A percentile compares a stretch with the other conserved stretches of the same genome.
Conservation (phyloP, 2,329 filamentous ascomycete species). For the Colletotrichum sp. region DNA sequence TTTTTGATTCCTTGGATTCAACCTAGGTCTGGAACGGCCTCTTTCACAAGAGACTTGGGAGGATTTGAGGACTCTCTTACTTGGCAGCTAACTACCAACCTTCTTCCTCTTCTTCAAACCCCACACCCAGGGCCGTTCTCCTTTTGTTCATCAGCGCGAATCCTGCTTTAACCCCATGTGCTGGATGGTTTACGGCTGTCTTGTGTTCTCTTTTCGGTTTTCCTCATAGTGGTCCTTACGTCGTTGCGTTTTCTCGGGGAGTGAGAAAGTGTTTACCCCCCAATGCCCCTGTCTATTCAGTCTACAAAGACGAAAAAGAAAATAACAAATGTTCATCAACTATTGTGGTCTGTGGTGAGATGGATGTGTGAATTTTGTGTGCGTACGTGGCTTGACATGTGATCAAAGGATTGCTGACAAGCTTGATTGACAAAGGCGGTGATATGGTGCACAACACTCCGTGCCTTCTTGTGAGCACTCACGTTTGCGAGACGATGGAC, state of each 20-base stretch:
- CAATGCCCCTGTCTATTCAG: slow-evolving; percentile 23
- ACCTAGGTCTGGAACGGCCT: background rate
- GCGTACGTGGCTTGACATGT: background rate
- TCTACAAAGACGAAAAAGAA: slow-evolving; percentile 22
- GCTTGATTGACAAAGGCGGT: background rate
- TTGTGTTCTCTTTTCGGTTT: slow-evolving; percentile 22
- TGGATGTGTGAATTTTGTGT: background rate
- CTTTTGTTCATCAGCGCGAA: slow-evolving; percentile 8
- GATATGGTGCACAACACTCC: background rate
- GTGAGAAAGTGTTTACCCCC: slow-evolving; percentile 17
- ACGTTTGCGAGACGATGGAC: background rate
- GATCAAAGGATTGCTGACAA: background rate
- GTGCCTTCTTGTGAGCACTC: background rate
- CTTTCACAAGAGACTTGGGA: background rate
- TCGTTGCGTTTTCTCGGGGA: slow-evolving; percentile 18
- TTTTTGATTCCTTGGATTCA: slow-evolving; percentile 17
- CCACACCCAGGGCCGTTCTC: slow-evolving; percentile 10
- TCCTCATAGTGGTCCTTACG: slow-evolving; percentile 20
- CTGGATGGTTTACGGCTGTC: slow-evolving; percentile 24
- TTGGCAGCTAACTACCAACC: slow-evolving; percentile 18
- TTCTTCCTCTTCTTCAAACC: slow-evolving; percentile 10
- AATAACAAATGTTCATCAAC: slow-evolving; percentile 24
- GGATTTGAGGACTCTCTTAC: background rate
- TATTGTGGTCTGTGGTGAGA: background rate
- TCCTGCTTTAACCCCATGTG: slow-evolving; percentile 19